These are phyloP conservation scores for Paecilomyces formosus DNA, from an alignment of 2,329 filamentous ascomycete genomes.

Conservation along the genomic window DNA sequence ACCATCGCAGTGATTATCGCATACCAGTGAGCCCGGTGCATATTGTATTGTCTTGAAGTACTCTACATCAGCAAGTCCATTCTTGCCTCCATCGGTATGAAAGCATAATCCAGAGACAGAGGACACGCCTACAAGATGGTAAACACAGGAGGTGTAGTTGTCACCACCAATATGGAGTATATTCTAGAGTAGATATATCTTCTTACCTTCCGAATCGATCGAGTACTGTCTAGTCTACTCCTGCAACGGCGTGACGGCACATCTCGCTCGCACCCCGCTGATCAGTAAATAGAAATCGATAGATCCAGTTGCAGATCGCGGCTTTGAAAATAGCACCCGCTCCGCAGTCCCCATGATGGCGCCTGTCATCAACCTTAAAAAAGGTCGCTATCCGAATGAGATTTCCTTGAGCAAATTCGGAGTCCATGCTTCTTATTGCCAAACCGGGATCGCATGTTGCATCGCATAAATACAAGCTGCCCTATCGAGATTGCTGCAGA, in stretches of 20 bases:
- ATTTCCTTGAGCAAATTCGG: not conserved
- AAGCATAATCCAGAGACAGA: too few species aligned
- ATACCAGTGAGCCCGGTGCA: too few species aligned
- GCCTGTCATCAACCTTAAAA: not conserved
- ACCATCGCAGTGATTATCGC: too few species aligned
- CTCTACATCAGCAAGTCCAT: too few species aligned
- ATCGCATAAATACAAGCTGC: not conserved
- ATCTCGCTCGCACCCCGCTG: not conserved
- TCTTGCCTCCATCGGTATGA: too few species aligned
- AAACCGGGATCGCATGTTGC: not conserved
- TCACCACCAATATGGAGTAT: too few species aligned
- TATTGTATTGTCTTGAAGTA: too few species aligned
- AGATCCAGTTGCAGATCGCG: not conserved
- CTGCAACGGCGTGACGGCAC: not conserved
- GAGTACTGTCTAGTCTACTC: not conserved
- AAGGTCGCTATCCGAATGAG: not conserved
- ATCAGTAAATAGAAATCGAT: not conserved
- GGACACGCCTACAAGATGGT: too few species aligned
- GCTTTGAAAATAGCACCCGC: not conserved
- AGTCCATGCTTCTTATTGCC: not conserved
- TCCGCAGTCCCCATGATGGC: not conserved
- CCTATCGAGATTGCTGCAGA: not conserved
- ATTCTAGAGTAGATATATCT: too few species aligned
- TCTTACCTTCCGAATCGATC: too few species aligned
- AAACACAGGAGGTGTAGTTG: too few species aligned